Percentiles rank a stretch among this genome's conserved stretches.
phyloP scores from a whole-genome alignment of 106 monocot species.

The Hemerocallis citrina region DNA sequence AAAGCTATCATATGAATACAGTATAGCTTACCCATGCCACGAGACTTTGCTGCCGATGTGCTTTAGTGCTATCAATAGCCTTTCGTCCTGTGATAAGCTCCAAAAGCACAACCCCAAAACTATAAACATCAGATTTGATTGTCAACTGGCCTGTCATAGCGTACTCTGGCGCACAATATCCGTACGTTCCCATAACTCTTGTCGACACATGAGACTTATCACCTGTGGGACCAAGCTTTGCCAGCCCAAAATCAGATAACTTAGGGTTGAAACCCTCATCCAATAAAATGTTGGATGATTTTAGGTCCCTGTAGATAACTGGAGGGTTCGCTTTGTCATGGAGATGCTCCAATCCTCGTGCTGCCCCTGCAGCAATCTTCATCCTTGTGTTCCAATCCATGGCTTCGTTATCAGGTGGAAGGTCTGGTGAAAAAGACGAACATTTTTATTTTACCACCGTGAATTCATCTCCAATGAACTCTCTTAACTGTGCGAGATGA shows the following conservation, averaged over 20 bases:
- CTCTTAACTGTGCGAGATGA: no score
- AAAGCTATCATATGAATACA: background rate
- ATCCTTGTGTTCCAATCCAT: constrained; percentile 68
- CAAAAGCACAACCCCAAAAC: constrained; percentile 65
- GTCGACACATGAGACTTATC: constrained; percentile 73
- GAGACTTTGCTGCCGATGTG: constrained; percentile 48
- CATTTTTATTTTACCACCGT: no score
- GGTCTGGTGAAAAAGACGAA: constrained; percentile 27
- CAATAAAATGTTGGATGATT: constrained; percentile 56
- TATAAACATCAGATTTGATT: constrained; percentile 59
- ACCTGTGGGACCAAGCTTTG: constrained; percentile 61
- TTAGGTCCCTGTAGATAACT: constrained; percentile 60
- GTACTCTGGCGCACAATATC: constrained; percentile 77
- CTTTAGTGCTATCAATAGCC: constrained; percentile 37
- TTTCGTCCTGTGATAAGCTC: constrained; percentile 64
- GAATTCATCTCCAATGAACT: no score
- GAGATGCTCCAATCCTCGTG: constrained; percentile 54
- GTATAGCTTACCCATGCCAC: constrained; percentile 40
- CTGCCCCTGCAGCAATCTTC: constrained; percentile 72
- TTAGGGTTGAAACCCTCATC: constrained; percentile 50
- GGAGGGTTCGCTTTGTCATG: constrained; percentile 63
- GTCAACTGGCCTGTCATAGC: constrained; percentile 68
- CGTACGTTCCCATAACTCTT: constrained; percentile 70
- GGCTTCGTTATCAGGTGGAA: constrained; percentile 42
- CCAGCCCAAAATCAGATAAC: constrained; percentile 75